Evolutionary conservation across 768 basidiomycete species (phyloP).

Genomic region (Nevesoporus exiguus): DNA sequence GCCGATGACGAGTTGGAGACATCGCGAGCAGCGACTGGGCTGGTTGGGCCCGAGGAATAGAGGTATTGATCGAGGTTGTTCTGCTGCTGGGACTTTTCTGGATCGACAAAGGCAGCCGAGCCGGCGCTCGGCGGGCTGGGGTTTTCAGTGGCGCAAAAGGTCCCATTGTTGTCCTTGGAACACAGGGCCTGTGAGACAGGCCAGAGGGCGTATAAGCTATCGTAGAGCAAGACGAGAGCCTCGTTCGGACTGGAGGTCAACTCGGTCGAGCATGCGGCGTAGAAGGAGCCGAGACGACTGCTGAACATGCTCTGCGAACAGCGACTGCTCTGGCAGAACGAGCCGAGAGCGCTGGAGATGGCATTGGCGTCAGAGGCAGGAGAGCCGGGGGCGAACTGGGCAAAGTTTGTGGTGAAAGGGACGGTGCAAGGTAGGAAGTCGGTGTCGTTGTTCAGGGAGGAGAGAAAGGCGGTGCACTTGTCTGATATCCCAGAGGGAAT

Average conservation of each 20-base stretch:
- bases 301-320: constrained; percentile 64
- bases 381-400: constrained; percentile 47
- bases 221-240: constrained; percentile 66
- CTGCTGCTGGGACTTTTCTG: constrained; percentile 9
- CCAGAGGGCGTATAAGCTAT: constrained; percentile 66
- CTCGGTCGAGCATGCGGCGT: constrained; percentile 66
- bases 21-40: constrained; percentile 27
- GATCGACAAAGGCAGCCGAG: constrained; percentile 10
- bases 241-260: constrained; percentile 48
- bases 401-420: constrained; percentile 57
- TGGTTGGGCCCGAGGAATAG: constrained; percentile 17
- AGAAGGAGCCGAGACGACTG: constrained; percentile 63
- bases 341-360: constrained; percentile 50
- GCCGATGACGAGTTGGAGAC: constrained; percentile 26
- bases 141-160: constrained; percentile 64
- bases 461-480: constrained; percentile 57
- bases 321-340: constrained; percentile 47
- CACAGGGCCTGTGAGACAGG: constrained; percentile 73
- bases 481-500: constrained; percentile 67
- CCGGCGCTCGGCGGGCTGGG: constrained; percentile 28
- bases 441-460: constrained; percentile 57
- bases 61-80: constrained; percentile 25
- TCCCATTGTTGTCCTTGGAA: constrained; percentile 64
- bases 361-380: constrained; percentile 37
- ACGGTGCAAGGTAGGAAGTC: constrained; percentile 57